Conservation (phyloP, 768 basidiomycete genomes). For the Coprinellus micaceus region DNA sequence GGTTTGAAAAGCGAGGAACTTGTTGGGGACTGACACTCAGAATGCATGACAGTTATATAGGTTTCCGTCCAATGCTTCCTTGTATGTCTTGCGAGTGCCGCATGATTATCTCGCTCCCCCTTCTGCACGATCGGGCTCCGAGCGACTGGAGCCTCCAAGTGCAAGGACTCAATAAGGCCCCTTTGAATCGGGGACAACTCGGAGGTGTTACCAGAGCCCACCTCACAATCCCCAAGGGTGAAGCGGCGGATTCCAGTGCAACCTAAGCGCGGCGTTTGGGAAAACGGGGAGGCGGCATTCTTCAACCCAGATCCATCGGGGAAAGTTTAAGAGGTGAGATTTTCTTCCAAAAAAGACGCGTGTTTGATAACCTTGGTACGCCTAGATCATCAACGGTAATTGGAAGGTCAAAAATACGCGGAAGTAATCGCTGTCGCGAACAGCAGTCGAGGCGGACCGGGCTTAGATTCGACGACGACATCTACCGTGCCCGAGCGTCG, state of each 20-base stretch:
- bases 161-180: not conserved
- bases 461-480: too few species aligned
- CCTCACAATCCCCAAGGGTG: not conserved
- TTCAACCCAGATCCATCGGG: not conserved
- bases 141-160: too few species aligned
- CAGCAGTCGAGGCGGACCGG: too few species aligned
- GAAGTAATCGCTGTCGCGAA: too few species aligned
- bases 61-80: not conserved
- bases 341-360: not conserved
- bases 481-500: too few species aligned
- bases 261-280: too few species aligned
- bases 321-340: not conserved
- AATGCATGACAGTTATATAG: not conserved
- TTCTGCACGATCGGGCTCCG: not conserved
- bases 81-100: not conserved
- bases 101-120: slow-evolving; percentile 1
- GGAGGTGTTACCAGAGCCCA: not conserved
- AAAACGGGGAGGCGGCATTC: not conserved
- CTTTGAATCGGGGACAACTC: not conserved
- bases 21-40: not conserved
- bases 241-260: too few species aligned
- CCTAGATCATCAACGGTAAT: not conserved
- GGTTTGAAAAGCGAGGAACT: slow-evolving; percentile 22
- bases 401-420: too few species aligned
- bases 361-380: slow-evolving; percentile 1